phyloP scores from a whole-genome alignment of 192 early-diverging fungal genomes.

The Blastocladiella britannica region DNA sequence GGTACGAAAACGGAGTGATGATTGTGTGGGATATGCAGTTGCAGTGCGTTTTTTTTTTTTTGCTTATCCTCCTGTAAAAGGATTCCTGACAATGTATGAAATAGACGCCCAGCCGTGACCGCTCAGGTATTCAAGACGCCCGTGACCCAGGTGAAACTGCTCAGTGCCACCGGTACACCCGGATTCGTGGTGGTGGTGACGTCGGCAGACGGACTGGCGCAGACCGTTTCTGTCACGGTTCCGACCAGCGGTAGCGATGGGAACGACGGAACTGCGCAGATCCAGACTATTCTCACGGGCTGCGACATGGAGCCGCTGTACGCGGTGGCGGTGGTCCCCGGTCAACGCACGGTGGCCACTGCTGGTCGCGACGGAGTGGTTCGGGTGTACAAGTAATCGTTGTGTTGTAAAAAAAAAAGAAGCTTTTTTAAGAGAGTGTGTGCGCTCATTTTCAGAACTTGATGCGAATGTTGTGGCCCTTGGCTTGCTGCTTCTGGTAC shows the following conservation, averaged over 20 bases:
- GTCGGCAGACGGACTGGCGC: no score
- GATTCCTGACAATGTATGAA: not conserved
- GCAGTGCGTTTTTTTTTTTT: not conserved
- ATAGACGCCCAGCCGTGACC: not conserved
- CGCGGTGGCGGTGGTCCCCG: not conserved
- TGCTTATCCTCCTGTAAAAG: not conserved
- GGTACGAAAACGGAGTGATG: not conserved
- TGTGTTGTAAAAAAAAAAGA: no score
- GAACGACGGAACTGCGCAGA: not conserved
- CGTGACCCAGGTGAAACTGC: not conserved
- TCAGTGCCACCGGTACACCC: not conserved
- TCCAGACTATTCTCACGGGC: not conserved
- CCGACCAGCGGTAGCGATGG: no score
- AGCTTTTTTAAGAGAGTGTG: no score
- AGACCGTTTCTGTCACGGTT: no score
- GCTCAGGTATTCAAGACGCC: not conserved
- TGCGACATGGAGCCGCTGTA: not conserved
- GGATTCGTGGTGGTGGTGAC: not conserved
- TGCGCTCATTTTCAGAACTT: not conserved
- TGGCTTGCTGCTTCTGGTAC: conserved; percentile 12
- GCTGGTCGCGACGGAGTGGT: no score
- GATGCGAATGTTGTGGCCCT: not conserved
- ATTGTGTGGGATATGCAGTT: not conserved
- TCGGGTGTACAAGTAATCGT: no score
- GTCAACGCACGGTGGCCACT: no score